Evolutionary conservation across 331 rosid genomes (phyloP), one percentile per base, ranked within the genome.

Genomic region (Acacia concinna): DNA sequence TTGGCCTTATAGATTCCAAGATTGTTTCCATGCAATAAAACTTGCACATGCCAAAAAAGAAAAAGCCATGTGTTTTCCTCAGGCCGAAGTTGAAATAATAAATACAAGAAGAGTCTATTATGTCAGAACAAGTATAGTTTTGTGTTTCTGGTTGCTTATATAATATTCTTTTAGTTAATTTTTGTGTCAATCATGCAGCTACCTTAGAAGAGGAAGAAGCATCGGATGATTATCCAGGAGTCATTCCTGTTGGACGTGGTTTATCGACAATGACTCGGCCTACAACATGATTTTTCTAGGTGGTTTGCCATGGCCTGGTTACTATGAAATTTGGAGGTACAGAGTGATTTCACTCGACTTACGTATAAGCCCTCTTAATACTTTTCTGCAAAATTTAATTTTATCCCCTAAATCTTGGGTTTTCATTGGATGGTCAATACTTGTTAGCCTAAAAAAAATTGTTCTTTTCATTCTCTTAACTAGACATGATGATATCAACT

Each of bases 261-360:
- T 90, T 93, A 87, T 93, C 99, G 27, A 93, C 99, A 34, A 91
- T 95, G 97, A 93, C 99, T 31, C 83, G 98, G 64, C 99, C 98
- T 46, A 95, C 98, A 47, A 89, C 98, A 81, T 95, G 85, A 93
- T 67, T 73, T 54, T 70, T 68, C 27, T 66, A 47, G 68, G 78
- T 68, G 83, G 68, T 21, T 60, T 79, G 72, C 21, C 35, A 37
- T 79, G 78, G 78, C 71, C 68, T 64, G 40, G 60, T 68, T 38
- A 82, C 78, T 69, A 54, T 54, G 35, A 56, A 68, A 68, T 59
- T 80, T 30, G 46, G 46, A 80, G 86, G 91, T 85, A 78, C 51
- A 2, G 75, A 27, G 10, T 68, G 52, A 17, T 52, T 60, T 68
- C 3, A 12, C 56, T 41, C 13, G 73, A 38, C 46, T 38, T 43